Evolutionary conservation across 2,329 filamentous ascomycete genomes (phyloP).

Genomic region (Hypoxylon rubiginosum): DNA sequence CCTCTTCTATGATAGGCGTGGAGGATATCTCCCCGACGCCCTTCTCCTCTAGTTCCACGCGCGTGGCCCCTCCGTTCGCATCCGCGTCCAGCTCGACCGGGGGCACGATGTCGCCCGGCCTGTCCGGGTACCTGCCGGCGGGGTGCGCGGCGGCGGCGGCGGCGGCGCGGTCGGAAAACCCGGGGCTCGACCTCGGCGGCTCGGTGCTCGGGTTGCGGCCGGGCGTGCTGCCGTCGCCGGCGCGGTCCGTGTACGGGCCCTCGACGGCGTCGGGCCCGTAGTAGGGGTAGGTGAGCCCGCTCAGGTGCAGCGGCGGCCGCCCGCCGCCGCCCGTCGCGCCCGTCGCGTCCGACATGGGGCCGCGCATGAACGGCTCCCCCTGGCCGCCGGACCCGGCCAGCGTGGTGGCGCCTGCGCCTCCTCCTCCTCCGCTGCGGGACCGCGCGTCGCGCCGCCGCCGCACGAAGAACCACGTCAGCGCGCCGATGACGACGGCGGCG

Average conservation of each 20-base stretch:
- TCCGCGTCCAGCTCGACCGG: slow-evolving; percentile 66
- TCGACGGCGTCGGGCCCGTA: slow-evolving; percentile 59
- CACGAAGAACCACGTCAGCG: slow-evolving; percentile 63
- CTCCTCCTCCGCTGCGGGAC: slow-evolving; percentile 10
- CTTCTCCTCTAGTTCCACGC: slow-evolving; percentile 8
- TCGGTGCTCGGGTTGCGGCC: slow-evolving; percentile 31
- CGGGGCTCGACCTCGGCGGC: slow-evolving; percentile 50
- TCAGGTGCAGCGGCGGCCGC: slow-evolving; percentile 44
- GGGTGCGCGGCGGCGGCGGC: no score
- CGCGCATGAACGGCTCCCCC: slow-evolving; percentile 33
- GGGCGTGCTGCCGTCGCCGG: slow-evolving; percentile 30
- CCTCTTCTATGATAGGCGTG: slow-evolving; percentile 12
- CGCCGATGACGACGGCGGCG: slow-evolving; percentile 58
- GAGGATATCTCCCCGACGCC: background rate
- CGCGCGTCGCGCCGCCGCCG: slow-evolving; percentile 52
- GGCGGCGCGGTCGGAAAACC: slow-evolving; percentile 51
- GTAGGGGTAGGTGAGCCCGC: slow-evolving; percentile 58
- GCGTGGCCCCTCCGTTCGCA: background rate
- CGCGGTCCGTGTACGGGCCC: slow-evolving; percentile 62
- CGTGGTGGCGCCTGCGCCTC: no score
- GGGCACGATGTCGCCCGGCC: slow-evolving; percentile 34
- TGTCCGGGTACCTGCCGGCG: slow-evolving; percentile 26
- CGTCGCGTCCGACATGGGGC: slow-evolving; percentile 53
- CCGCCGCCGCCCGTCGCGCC: slow-evolving; percentile 46
- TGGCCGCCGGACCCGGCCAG: slow-evolving; percentile 10